Conservation (phyloP, 1,284 basidiomycete genomes). For the Paramarasmius palmivorus region DNA sequence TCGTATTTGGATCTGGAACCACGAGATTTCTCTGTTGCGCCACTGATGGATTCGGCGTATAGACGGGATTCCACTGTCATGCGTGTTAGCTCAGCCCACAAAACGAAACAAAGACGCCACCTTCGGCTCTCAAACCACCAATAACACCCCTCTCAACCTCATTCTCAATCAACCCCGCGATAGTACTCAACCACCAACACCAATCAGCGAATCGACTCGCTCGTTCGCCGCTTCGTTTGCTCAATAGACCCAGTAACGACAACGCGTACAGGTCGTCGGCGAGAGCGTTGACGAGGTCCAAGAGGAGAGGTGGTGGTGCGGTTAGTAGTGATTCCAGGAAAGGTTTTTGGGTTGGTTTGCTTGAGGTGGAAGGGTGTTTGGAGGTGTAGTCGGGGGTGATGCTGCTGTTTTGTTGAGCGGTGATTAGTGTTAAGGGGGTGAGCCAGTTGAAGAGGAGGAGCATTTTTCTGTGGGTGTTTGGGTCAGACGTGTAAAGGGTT, state of each 20-base stretch:
- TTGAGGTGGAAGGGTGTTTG: slow-evolving; percentile 34
- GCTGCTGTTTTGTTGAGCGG: slow-evolving; percentile 65
- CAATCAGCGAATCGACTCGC: slow-evolving; percentile 76
- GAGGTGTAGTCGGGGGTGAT: slow-evolving; percentile 57
- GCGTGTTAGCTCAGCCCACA: slow-evolving; percentile 13
- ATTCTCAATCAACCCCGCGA: slow-evolving; percentile 80
- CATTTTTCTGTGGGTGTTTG: slow-evolving; percentile 56
- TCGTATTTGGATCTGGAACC: slow-evolving; percentile 60
- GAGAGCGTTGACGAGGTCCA: slow-evolving; percentile 71
- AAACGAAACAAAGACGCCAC: slow-evolving; percentile 32
- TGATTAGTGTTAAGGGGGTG: slow-evolving; percentile 64
- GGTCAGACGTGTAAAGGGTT: slow-evolving; percentile 4
- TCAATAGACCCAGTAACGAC: slow-evolving; percentile 67
- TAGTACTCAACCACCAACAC: slow-evolving; percentile 79
- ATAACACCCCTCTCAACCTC: slow-evolving; percentile 73
- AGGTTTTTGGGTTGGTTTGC: slow-evolving; percentile 37
- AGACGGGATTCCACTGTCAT: slow-evolving; percentile 64
- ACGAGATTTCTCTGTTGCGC: slow-evolving; percentile 69
- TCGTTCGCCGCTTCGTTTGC: slow-evolving; percentile 60
- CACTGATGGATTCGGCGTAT: slow-evolving; percentile 72
- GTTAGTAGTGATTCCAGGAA: slow-evolving; percentile 73
- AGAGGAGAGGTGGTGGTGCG: slow-evolving; percentile 79
- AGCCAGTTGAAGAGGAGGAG: slow-evolving; percentile 83
- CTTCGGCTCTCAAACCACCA: slow-evolving; percentile 57
- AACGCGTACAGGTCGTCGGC: slow-evolving; percentile 78